phyloP scores from a whole-genome alignment of 225 moss, liverwort and hornwort species.

The Pseudisothecium myosuroides region DNA sequence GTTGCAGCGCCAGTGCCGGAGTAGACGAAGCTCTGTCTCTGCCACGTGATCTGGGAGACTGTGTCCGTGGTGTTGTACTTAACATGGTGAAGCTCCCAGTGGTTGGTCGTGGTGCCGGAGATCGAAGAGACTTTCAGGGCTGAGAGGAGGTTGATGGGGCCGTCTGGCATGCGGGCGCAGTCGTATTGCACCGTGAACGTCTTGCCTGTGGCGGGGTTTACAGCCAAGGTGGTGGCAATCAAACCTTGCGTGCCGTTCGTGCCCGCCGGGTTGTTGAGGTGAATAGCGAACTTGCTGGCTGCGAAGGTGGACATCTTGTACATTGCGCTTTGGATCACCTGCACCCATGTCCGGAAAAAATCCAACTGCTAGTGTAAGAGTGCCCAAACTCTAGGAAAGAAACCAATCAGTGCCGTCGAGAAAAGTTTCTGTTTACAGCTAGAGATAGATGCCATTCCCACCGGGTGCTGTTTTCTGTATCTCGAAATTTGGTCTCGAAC shows the following conservation, averaged over 20 bases:
- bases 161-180: conserved; percentile 28
- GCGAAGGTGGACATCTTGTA: background rate
- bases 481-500: background rate
- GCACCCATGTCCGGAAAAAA: background rate
- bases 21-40: conserved; percentile 23
- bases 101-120: background rate
- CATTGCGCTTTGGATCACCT: background rate
- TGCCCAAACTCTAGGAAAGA: background rate
- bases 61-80: conserved; percentile 34
- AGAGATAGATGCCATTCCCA: background rate
- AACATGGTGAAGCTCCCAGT: background rate
- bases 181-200: conserved; percentile 29
- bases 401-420: background rate
- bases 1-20: conserved; percentile 20
- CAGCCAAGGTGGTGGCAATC: conserved; percentile 15
- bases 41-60: conserved; percentile 5
- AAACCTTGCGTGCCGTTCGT: conserved; percentile 10
- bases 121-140: conserved; percentile 19
- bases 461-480: background rate
- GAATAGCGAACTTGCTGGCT: conserved; percentile 1
- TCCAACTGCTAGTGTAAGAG: background rate
- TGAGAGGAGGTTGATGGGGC: conserved; percentile 5
- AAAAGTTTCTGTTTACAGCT: background rate
- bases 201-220: conserved; percentile 10
- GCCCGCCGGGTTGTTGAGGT: conserved; percentile 22